Conservation (phyloP, 495 filamentous ascomycete species). For the Podospora pseudocomata region DNA sequence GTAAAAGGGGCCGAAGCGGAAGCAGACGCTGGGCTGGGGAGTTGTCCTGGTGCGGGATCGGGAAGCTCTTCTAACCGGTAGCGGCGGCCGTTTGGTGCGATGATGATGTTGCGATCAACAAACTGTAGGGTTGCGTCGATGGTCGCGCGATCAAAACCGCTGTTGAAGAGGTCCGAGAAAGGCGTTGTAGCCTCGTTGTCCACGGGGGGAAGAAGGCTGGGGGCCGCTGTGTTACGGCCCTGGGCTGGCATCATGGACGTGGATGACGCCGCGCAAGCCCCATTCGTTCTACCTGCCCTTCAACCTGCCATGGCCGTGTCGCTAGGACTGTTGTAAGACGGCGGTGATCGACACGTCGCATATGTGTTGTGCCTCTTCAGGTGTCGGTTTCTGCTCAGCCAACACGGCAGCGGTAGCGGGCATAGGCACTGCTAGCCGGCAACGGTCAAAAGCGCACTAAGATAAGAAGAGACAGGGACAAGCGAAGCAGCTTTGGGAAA, state of each 20-base stretch:
- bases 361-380: conserved; percentile 20
- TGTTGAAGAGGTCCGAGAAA: conserved; percentile 33
- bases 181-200: conserved; percentile 27
- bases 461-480: conserved; percentile 11
- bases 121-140: conserved; percentile 32
- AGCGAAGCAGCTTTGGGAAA: background rate
- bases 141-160: conserved; percentile 30
- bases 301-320: conserved; percentile 30
- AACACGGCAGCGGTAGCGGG: background rate
- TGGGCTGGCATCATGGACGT: conserved; percentile 32
- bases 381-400: background rate
- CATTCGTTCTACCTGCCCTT: conserved; percentile 32
- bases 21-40: conserved; percentile 3
- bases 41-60: background rate
- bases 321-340: conserved; percentile 15
- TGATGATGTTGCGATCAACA: conserved; percentile 31
- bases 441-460: conserved; percentile 10
- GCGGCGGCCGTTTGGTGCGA: conserved; percentile 30
- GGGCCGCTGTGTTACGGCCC: conserved; percentile 21
- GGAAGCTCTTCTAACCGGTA: conserved; percentile 32
- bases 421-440: background rate
- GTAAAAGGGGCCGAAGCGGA: conserved; percentile 11
- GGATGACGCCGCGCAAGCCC: conserved; percentile 27
- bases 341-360: conserved; percentile 25
- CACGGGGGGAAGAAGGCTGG: conserved; percentile 27